phyloP scores from a whole-genome alignment of 352 stramenopile genomes.

The Phytophthora hybrid region DNA sequence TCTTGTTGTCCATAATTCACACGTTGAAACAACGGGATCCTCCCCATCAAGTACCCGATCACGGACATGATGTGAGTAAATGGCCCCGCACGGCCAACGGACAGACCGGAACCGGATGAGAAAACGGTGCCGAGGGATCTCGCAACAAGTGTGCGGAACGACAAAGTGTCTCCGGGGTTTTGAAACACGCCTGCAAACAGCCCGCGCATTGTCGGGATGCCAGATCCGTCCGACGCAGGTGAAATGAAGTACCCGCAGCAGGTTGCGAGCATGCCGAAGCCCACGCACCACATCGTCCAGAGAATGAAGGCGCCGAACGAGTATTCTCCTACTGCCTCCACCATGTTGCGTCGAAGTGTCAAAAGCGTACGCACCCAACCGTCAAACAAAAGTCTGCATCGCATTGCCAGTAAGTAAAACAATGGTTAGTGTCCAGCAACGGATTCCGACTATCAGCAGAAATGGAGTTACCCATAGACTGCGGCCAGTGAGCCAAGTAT shows the following conservation, averaged over 20 bases:
- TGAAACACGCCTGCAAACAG: constrained; percentile 81
- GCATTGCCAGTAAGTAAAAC: background rate
- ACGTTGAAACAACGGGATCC: constrained; percentile 70
- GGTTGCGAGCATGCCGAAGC: constrained; percentile 59
- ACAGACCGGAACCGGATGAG: constrained; percentile 70
- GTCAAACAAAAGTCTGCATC: constrained; percentile 66
- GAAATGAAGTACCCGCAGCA: constrained; percentile 65
- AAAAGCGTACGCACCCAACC: constrained; percentile 70
- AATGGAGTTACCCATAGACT: constrained; percentile 59
- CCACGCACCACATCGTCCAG: constrained; percentile 73
- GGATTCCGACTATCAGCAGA: background rate
- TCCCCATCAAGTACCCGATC: constrained; percentile 74
- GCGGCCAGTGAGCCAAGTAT: constrained; percentile 68
- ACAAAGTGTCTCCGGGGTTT: constrained; percentile 72
- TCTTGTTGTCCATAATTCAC: constrained; percentile 77
- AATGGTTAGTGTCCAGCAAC: background rate
- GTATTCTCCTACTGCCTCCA: constrained; percentile 60
- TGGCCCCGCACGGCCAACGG: constrained; percentile 70
- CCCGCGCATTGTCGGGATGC: constrained; percentile 77
- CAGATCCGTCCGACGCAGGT: constrained; percentile 69
- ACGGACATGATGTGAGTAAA: constrained; percentile 82
- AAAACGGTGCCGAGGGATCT: constrained; percentile 75
- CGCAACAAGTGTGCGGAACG: constrained; percentile 69
- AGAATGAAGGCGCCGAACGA: constrained; percentile 69
- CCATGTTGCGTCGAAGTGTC: constrained; percentile 53